Evolutionary conservation across 495 filamentous ascomycete species (phyloP).

Genomic region (Oidiodendron maius): DNA sequence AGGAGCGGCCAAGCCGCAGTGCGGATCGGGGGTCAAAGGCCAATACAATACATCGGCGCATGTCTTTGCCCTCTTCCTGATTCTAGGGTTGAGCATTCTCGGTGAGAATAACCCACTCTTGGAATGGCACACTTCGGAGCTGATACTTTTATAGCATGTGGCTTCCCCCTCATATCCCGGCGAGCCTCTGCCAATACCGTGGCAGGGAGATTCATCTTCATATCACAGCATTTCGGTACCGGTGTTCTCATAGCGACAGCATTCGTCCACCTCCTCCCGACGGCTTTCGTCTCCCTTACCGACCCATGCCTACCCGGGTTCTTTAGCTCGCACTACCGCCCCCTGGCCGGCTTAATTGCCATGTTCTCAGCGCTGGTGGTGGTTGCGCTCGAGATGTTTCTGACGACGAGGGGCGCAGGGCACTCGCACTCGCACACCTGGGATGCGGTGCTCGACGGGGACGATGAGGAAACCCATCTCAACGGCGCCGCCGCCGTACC

Average conservation of each 20-base stretch:
- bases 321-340: slow-evolving; percentile 67
- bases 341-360: slow-evolving; percentile 72
- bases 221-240: slow-evolving; percentile 80
- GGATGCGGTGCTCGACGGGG: slow-evolving; percentile 17
- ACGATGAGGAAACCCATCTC: slow-evolving; percentile 8
- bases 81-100: slow-evolving; percentile 64
- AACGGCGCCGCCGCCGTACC: slow-evolving; percentile 10
- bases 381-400: slow-evolving; percentile 70
- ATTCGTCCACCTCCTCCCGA: slow-evolving; percentile 81
- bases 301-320: slow-evolving; percentile 72
- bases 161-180: slow-evolving; percentile 51
- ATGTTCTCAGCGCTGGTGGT: slow-evolving; percentile 74
- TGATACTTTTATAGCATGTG: slow-evolving; percentile 40
- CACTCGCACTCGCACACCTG: slow-evolving; percentile 43
- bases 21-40: slow-evolving; percentile 55
- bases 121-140: background rate
- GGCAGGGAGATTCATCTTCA: slow-evolving; percentile 53
- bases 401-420: slow-evolving; percentile 49
- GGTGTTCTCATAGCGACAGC: slow-evolving; percentile 85
- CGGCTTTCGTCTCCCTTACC: slow-evolving; percentile 73
- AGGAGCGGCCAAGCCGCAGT: slow-evolving; percentile 40
- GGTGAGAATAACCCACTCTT: slow-evolving; percentile 39
- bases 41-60: slow-evolving; percentile 63
- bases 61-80: slow-evolving; percentile 72
- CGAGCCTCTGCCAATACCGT: slow-evolving; percentile 34